A percentile compares a stretch with the other conserved stretches of the same genome.
These are phyloP conservation scores for Suillus alpinus DNA, from an alignment of 768 basidiomycete species.

Conservation along the genomic window DNA sequence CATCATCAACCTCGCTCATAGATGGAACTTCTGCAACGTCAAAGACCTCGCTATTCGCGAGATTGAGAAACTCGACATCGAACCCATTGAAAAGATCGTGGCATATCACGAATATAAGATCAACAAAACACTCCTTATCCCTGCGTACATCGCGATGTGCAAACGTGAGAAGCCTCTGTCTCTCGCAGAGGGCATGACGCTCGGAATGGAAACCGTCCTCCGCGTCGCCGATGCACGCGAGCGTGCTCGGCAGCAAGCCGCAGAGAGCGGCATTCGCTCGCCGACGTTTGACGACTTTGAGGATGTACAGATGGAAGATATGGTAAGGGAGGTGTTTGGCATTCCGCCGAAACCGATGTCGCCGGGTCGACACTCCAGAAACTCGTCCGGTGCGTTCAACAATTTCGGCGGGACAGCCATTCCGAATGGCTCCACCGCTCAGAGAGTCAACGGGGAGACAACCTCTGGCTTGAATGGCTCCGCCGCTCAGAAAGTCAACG, in stretches of 20 bases:
- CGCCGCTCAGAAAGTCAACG: neutral
- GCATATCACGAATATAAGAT: constrained; percentile 54
- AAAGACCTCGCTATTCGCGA: constrained; percentile 52
- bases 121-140: constrained; percentile 46
- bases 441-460: neutral
- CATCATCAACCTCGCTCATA: constrained; percentile 51
- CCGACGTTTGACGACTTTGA: constrained; percentile 27
- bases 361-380: neutral
- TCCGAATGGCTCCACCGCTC: neutral
- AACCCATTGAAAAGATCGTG: constrained; percentile 51
- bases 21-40: constrained; percentile 55
- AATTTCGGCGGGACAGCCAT: neutral
- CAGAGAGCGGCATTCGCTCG: constrained; percentile 23
- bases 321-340: constrained; percentile 34
- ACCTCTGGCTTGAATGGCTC: neutral
- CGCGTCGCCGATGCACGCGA: constrained; percentile 56
- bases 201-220: constrained; percentile 59
- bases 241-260: constrained; percentile 33
- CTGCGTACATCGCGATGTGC: constrained; percentile 51
- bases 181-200: constrained; percentile 48
- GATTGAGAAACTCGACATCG: constrained; percentile 45
- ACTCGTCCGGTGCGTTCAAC: neutral
- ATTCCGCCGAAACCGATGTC: neutral
- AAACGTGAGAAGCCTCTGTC: constrained; percentile 49
- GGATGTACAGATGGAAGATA: constrained; percentile 21